Evolutionary conservation across 78 protist genomes (phyloP), one percentile per base, ranked within the genome.

Genomic region (Pigoraptor vietnamica): DNA sequence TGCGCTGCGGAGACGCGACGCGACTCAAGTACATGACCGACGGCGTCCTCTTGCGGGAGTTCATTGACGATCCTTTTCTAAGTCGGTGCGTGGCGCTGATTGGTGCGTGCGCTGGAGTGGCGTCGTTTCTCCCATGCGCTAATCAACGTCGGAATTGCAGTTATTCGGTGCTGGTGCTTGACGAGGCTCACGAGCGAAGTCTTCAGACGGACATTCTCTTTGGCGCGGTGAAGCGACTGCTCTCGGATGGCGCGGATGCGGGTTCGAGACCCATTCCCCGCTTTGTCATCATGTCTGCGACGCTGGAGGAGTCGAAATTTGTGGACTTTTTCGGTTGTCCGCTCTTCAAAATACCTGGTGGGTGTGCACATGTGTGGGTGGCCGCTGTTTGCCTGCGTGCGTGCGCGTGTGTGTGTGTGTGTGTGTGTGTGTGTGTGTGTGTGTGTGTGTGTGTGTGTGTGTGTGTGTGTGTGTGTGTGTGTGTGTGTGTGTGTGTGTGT

Each of bases 41-140:
- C 56, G 98, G 98, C 38, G 94, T 96, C n/a, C n/a, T n/a, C n/a
- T 89, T 97, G 34, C 91, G 97, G n/a, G 98, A 96, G 90, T 55
- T 82, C 55, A 33, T 93, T 23, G n/a, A 19, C 0, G 1, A 2
- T 0, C 24, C 89, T 21, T 25, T 6, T 23, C n/a, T 23, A 2
- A 21, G 21, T 79, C 2, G 2, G 9, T 2, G 9, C 9, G 1
- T 79, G 2, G n/a, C 9, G n/a, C 1, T 2, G 83, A 79, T 1
- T 79, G n/a, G n/a, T 23, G 9, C n/a, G 35, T 2, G 21, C 21
- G 9, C 29, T 21, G 21, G 19, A 86, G 9, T 37, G 21, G 19
- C 9, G 21, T 9, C 29, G 9, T 86, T 86, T 86, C 29, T 21
- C 19, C 29, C 55, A 37, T 6, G 98, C 95, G 90, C 2, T 90